Evolutionary conservation across 164 flowering plant species (phyloP), one percentile per base, ranked within the genome.

Genomic region (Sedum album): DNA sequence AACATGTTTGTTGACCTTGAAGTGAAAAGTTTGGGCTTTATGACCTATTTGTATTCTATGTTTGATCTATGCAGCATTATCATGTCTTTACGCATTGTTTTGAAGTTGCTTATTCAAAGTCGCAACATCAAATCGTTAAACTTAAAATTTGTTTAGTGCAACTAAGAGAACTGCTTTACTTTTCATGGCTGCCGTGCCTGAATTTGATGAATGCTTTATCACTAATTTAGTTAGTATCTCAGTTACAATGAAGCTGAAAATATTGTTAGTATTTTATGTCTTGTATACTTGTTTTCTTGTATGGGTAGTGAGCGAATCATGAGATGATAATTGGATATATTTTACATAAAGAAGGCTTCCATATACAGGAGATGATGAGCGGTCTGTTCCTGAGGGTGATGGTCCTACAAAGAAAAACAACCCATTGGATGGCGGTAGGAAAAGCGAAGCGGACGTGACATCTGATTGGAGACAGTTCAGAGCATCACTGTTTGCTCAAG

Each of bases 401-500:
- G 79, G 74, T 66, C 69, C 66, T 6, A 79, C 71, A 69, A 83
- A 80, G 71, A 80, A 76, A 20, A 75, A 74, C 64, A 75, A 70
- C 68, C 68, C 85, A 66, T 71, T 79, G 44, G 82, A 82, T 51
- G 79, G 75, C 73, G 79, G 76, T 62, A 82, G 78, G 74, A 75
- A 80, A 17, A 74, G 78, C 69, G 84, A 88, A 21, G 69, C 70
- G 42, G 80, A n/a, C 53, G 68, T 67, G 53, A 78, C 78, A 57
- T 66, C 72, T 65, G 93, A 89, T 73, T 89, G 97, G 97, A 83
- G 98, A 83, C 90, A 84, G 73, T 82, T 88, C 76, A 82, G 98
- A 72, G 97, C 98, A 46, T 68, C 74, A 66, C 84, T 89, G 31
- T 83, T 76, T 73, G 67, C 72, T 41, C 82, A 68, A 48, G 87